phyloP scores from a whole-genome alignment of 306 rosid species.

The Rosa rugosa region DNA sequence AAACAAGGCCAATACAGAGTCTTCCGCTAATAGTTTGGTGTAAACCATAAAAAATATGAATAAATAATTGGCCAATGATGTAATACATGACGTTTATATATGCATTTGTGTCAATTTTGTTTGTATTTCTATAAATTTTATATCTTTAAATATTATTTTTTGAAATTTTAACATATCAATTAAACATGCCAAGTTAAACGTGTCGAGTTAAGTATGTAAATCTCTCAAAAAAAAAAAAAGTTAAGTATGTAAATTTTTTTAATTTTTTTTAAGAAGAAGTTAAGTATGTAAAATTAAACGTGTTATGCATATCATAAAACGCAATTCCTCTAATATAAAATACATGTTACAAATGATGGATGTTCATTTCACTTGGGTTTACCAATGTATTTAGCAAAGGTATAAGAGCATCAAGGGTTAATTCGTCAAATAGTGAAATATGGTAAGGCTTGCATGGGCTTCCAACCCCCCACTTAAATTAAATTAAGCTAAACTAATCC shows the following conservation, averaged over 20 bases:
- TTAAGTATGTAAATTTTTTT: too few species aligned
- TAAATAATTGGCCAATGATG: accelerated
- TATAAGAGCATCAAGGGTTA: background rate
- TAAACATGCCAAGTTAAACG: background rate
- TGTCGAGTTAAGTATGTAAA: too few species aligned
- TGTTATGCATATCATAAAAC: background rate
- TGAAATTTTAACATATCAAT: background rate
- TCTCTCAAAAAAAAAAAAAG: too few species aligned
- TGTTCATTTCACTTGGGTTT: background rate
- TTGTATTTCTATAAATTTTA: background rate
- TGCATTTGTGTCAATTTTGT: background rate
- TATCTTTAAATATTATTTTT: too few species aligned
- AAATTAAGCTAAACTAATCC: background rate
- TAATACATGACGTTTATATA: background rate
- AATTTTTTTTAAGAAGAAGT: too few species aligned
- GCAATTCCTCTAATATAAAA: background rate
- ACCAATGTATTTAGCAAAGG: background rate
- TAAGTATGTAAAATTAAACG: background rate
- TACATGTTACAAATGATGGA: background rate
- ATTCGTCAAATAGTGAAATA: background rate
- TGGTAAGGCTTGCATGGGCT: background rate
- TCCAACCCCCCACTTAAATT: background rate
- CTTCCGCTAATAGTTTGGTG: background rate
- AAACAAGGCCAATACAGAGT: background rate
- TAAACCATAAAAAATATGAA: background rate